Evolutionary conservation across 1,139 yeast genomes (phyloP).

Genomic region (Geotrichum candidum): DNA sequence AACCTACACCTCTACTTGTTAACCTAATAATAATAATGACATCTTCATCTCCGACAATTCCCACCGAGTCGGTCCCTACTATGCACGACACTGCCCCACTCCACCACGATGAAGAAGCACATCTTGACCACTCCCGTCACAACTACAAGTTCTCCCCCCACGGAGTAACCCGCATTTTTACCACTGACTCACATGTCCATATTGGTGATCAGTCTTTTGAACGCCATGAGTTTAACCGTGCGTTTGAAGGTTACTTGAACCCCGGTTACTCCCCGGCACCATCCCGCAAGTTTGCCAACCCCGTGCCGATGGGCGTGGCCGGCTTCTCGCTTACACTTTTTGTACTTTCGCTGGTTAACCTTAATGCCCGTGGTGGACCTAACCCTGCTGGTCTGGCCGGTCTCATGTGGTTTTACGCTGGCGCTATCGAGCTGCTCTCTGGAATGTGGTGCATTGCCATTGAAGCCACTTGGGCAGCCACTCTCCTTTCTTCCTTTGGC

Average conservation of each 20-base stretch:
- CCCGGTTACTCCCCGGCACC: conserved; percentile 63
- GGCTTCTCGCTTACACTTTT: conserved; percentile 84
- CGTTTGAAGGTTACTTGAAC: conserved; percentile 68
- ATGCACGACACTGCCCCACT: not conserved
- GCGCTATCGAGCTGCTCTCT: conserved; percentile 62
- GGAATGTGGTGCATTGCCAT: conserved; percentile 62
- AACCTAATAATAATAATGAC: too few relatives aligned
- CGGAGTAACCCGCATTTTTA: conserved; percentile 29
- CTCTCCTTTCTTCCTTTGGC: conserved; percentile 72
- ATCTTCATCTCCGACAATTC: not conserved
- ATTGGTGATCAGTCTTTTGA: conserved; percentile 69
- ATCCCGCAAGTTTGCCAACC: conserved; percentile 70
- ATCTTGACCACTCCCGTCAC: not conserved
- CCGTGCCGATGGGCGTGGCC: conserved; percentile 79
- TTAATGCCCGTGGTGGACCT: conserved; percentile 54
- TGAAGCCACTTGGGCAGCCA: conserved; percentile 83
- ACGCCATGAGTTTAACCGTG: conserved; percentile 52
- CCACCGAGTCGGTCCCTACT: not conserved
- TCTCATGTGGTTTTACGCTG: conserved; percentile 74
- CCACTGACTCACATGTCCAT: conserved; percentile 43
- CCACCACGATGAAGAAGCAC: not conserved
- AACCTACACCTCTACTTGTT: too few relatives aligned
- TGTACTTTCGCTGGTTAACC: conserved; percentile 62
- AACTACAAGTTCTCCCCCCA: conserved; percentile 13
- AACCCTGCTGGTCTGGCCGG: conserved; percentile 55